Evolutionary conservation across 495 filamentous ascomycete genomes (phyloP), one percentile per base, ranked within the genome.

Genomic region (Penicillium ochrochloron): DNA sequence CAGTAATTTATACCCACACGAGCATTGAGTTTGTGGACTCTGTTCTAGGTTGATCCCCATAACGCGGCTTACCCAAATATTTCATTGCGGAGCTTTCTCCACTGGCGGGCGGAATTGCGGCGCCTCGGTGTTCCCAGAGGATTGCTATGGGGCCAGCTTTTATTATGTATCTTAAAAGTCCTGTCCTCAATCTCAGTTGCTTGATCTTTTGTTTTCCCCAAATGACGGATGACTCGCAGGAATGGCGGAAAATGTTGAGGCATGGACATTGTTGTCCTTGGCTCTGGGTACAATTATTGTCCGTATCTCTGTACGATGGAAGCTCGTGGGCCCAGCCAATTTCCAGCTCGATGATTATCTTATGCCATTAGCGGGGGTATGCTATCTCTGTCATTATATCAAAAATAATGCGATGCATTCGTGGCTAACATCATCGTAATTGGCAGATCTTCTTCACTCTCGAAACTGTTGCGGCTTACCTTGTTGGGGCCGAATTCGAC

Each of bases 291-390:
- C 81, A 33, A 82, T 88, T 21, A 44, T 75, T 6, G 60, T 83
- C 7, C 82, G 84, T 0, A 63, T 78, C 0, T 76, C 71, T 39
- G 80, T 80, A 29, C 77, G 85, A 60, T 79, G 80, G 67, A 76
- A 61, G 23, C 71, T 77, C 14, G 81, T 83, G 25, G 83, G 84
- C 3, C 63, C 78, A 15, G 31, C 61, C n/a, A 73, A 78, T 7
- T 79, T 83, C 31, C 75, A 81, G 61, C 70, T 80, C 1, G 86
- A 88, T 68, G 86, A 88, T 63, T 87, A 85, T 65, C 66, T 87
- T 1, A 87, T 87, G 84, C 68, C 84, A 14, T 33, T 86, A 11
- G 82, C 82, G 0, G 78, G 76, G 12, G 85, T 85, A 69, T 11
- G 70, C 61, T 56, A 0, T 61, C 34, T 33, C 17, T 5, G 19